Conservation (phyloP, 1,139 yeast genomes). For the Blastobotrys arbuscula region DNA sequence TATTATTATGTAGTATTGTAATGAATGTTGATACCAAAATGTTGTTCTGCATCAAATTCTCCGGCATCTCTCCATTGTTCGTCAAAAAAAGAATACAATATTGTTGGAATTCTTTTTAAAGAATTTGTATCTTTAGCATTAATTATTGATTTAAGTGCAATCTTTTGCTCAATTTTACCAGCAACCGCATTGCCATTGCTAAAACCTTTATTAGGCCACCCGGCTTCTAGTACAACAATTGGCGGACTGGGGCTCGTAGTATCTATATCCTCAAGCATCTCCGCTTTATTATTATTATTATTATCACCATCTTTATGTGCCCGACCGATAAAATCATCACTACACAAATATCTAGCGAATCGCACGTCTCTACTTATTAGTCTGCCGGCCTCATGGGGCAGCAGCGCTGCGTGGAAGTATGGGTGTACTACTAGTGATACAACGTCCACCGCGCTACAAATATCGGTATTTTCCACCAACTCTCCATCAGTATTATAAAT, state of each 20-base stretch:
- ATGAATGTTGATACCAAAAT: constrained; percentile 24
- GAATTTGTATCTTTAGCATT: constrained; percentile 20
- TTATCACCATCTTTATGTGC: no score
- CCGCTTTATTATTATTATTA: constrained; percentile 8
- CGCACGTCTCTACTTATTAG: constrained; percentile 26
- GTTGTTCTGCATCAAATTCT: constrained; percentile 22
- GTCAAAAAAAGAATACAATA: constrained; percentile 24
- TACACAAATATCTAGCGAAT: constrained; percentile 29
- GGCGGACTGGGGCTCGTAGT: constrained; percentile 14
- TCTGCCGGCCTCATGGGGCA: constrained; percentile 22
- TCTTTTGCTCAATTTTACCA: constrained; percentile 45
- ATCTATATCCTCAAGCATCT: constrained; percentile 5
- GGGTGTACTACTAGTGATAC: constrained; percentile 29
- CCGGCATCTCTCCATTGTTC: constrained; percentile 30
- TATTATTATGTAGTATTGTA: constrained; percentile 35
- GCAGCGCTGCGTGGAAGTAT: constrained; percentile 23
- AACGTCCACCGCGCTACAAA: constrained; percentile 28
- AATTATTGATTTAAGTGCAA: constrained; percentile 47
- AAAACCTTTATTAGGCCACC: constrained; percentile 62
- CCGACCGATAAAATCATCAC: constrained; percentile 25
- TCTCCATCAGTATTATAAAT: not conserved
- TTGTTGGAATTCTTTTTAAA: constrained; percentile 20
- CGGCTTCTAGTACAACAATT: constrained; percentile 57
- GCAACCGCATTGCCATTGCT: constrained; percentile 54
- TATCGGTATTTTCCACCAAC: constrained; percentile 23